Percentiles rank a stretch among this genome's conserved stretches.
Evolutionary conservation across 768 basidiomycete species (phyloP).

Genomic region (Coprinopsis sp.): DNA sequence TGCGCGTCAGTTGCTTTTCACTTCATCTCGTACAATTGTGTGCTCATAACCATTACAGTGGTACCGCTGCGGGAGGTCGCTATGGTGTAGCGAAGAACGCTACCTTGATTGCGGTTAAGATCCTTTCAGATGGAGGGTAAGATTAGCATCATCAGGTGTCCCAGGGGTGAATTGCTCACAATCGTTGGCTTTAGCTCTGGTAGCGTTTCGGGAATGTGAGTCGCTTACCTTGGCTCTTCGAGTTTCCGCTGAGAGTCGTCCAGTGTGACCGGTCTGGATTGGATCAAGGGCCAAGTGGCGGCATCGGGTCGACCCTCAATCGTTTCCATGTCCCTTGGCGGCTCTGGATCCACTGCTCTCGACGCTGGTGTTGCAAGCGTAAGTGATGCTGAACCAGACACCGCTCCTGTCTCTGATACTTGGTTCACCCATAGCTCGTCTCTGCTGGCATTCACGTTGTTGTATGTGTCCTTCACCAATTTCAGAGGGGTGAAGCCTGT

Average conservation of each 20-base stretch:
- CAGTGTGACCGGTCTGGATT: constrained; percentile 27
- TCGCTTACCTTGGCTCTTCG: neutral
- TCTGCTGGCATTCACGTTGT: constrained; percentile 26
- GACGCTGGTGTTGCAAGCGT: constrained; percentile 27
- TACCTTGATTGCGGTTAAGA: constrained; percentile 37
- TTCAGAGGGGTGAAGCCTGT: constrained; percentile 6
- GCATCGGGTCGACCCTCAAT: constrained; percentile 23
- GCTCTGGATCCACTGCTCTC: constrained; percentile 19
- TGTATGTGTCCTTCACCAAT: constrained; percentile 6
- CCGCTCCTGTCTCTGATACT: neutral
- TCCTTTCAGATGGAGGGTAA: constrained; percentile 30
- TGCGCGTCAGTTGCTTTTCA: constrained; percentile 17
- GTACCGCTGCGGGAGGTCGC: constrained; percentile 20
- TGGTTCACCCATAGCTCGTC: constrained; percentile 17
- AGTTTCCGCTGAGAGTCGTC: too few relatives aligned
- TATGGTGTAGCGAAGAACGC: constrained; percentile 26
- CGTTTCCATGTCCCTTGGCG: constrained; percentile 31
- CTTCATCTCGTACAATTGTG: neutral
- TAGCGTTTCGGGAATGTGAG: neutral
- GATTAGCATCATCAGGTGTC: neutral
- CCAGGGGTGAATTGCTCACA: neutral
- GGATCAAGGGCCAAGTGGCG: constrained; percentile 18
- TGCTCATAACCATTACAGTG: constrained; percentile 10
- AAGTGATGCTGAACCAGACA: constrained; percentile 2
- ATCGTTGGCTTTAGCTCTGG: neutral